phyloP scores from a whole-genome alignment of 441 rosid genomes.

The Gossypium laxum region DNA sequence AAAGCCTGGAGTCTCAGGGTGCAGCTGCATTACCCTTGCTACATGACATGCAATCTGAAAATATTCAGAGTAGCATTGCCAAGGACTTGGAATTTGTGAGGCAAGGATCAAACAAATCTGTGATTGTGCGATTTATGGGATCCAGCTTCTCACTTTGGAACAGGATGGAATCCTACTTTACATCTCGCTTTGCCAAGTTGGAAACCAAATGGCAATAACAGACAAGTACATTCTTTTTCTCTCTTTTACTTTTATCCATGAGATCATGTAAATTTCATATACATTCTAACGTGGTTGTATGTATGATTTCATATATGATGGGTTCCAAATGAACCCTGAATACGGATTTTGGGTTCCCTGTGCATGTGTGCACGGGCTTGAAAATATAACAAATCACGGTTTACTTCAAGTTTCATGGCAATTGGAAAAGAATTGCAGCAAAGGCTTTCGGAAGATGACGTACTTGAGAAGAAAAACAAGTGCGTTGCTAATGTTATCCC shows the following conservation, averaged over 20 bases:
- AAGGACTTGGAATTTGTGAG: conserved; percentile 55
- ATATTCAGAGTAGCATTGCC: conserved; percentile 21
- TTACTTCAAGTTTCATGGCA: too few relatives aligned
- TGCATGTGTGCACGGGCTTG: too few relatives aligned
- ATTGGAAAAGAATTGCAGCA: conserved; percentile 16
- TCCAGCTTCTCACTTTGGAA: conserved; percentile 43
- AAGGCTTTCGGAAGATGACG: conserved; percentile 15
- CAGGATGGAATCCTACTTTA: conserved; percentile 32
- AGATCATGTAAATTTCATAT: conserved; percentile 3
- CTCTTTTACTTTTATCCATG: background rate
- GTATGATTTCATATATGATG: background rate
- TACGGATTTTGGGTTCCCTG: background rate
- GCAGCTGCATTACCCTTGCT: conserved; percentile 45
- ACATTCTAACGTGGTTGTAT: background rate
- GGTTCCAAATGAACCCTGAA: background rate
- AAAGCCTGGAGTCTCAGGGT: conserved; percentile 56
- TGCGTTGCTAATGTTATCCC: background rate
- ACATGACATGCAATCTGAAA: conserved; percentile 31
- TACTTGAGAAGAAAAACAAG: conserved; percentile 23
- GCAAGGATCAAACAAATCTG: conserved; percentile 47
- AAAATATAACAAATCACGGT: too few relatives aligned
- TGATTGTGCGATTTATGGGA: conserved; percentile 39
- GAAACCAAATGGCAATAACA: conserved; percentile 18
- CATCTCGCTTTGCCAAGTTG: conserved; percentile 28
- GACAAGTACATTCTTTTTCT: background rate